A percentile compares a stretch with the other conserved stretches of the same genome.
Evolutionary conservation across 306 rosid species (phyloP).

Genomic region (Neltuma alba): DNA sequence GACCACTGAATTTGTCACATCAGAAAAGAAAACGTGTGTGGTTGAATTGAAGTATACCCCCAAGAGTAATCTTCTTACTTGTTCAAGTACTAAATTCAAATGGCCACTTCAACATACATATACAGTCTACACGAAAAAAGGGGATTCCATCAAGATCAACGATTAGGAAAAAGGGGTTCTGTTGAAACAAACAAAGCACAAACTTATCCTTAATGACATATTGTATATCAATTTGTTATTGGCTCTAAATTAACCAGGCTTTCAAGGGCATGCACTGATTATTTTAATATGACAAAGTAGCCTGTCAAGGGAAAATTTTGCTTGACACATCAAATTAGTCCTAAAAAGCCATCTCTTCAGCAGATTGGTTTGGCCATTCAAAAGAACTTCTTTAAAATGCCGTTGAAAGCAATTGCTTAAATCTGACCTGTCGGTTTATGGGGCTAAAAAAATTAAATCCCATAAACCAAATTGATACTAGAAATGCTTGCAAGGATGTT

Average conservation of each 20-base stretch:
- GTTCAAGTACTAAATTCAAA: not conserved
- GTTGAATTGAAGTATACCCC: slow-evolving; percentile 4
- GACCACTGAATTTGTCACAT: slow-evolving; percentile 8
- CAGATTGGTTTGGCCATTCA: not conserved
- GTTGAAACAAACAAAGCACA: slow-evolving; percentile 5
- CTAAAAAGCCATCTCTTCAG: not conserved
- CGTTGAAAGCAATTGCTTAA: not conserved
- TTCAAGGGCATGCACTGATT: not conserved
- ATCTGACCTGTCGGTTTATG: not conserved
- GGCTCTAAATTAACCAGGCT: not conserved
- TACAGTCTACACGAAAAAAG: not conserved
- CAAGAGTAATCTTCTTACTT: not conserved
- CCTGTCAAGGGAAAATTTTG: not conserved
- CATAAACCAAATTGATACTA: not conserved
- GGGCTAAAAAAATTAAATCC: not conserved
- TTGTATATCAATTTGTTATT: not conserved
- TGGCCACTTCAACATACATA: slow-evolving; percentile 4
- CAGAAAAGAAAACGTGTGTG: not conserved
- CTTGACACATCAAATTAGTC: slow-evolving; percentile 4
- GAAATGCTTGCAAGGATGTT: not conserved
- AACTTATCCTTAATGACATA: not conserved
- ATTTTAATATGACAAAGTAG: not conserved
- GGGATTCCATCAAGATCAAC: slow-evolving; percentile 4
- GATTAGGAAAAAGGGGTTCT: not conserved
- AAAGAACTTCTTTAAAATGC: not conserved